Evolutionary conservation across 257 asterid genomes (phyloP), one percentile per base, ranked within the genome.

Genomic region (Penstemon newberryi): DNA sequence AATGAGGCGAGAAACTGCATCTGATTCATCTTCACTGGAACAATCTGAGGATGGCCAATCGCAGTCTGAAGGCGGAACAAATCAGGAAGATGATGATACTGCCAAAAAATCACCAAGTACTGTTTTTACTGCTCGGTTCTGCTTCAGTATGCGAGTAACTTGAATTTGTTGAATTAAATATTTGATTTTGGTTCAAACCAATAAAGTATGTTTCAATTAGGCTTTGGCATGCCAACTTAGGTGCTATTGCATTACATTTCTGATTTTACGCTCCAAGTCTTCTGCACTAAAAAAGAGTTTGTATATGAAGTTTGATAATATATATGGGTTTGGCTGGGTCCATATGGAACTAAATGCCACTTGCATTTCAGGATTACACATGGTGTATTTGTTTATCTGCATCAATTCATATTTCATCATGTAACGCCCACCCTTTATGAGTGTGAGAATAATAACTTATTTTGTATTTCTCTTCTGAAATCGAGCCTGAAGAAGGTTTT

Each of bases 21-120:
- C 95, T 61, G 96, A 91, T 57, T 85, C 97, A 12, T 85, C 93
- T 39, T 86, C 96, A 2, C 69, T 67, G 71, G 96, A 90, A 75
- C 92, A 85, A 52, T 89, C 91, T 46, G 78, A 57, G 67, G 95
- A 87, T 60, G 88, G 75, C 12, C 88, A 80, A 44, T 90, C 96
- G 39, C 96, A 82, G 39, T 86, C 97, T 52, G 93, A 80, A 69
- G 85, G 83, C 72, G 81, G 78, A 60, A 56, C 76, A 52, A 84
- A 84, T 72, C 85, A 86, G 64, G 92, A 81, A 43, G 96, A 83
- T 64, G 92, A 75, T 60, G 85, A 80, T 66, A 74, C 78, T 49
- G 67, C 75, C 56, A 87, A 81, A 69, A 82, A 73, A 61, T 77
- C 90, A 45, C 84, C 83, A 53, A 69, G 80, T 67, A 66, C 15